These are phyloP conservation scores for Mortierella sp. DNA, from an alignment of 371 early-diverging fungal species.

Conservation along the genomic window DNA sequence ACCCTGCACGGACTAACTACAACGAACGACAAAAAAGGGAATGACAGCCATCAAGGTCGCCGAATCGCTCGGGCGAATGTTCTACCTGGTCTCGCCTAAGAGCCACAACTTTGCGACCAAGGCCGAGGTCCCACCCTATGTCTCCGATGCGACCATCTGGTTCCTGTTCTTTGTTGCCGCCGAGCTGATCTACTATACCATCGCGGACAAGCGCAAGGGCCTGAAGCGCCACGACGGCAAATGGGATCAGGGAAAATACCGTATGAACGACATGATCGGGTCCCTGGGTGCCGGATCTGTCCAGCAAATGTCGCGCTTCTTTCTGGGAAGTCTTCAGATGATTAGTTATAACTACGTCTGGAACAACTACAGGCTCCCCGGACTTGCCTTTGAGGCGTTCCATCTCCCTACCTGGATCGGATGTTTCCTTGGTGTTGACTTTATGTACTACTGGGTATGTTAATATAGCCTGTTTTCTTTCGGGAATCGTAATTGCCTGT, in stretches of 20 bases:
- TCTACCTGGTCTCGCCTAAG: constrained; percentile 66
- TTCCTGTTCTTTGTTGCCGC: constrained; percentile 63
- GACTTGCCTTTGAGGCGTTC: constrained; percentile 57
- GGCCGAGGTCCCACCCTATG: constrained; percentile 66
- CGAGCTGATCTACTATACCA: constrained; percentile 56
- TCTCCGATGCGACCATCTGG: constrained; percentile 64
- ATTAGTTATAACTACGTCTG: constrained; percentile 64
- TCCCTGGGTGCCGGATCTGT: constrained; percentile 63
- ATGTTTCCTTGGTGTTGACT: constrained; percentile 64
- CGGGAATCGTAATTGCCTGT: not conserved
- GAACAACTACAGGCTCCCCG: constrained; percentile 59
- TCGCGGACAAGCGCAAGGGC: constrained; percentile 57
- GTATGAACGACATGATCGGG: constrained; percentile 68
- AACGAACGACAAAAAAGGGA: not conserved
- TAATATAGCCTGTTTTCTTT: not conserved
- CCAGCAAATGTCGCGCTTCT: constrained; percentile 66
- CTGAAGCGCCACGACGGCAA: constrained; percentile 52
- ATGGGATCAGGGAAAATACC: constrained; percentile 60
- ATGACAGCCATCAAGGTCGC: constrained; percentile 55
- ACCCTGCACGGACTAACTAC: not conserved
- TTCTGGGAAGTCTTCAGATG: constrained; percentile 61
- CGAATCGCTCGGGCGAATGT: constrained; percentile 62
- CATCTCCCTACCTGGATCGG: constrained; percentile 62
- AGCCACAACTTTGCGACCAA: constrained; percentile 56
- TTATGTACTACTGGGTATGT: constrained; percentile 66